phyloP scores from a whole-genome alignment of 345 rosid species.

The Nephelium lappaceum region DNA sequence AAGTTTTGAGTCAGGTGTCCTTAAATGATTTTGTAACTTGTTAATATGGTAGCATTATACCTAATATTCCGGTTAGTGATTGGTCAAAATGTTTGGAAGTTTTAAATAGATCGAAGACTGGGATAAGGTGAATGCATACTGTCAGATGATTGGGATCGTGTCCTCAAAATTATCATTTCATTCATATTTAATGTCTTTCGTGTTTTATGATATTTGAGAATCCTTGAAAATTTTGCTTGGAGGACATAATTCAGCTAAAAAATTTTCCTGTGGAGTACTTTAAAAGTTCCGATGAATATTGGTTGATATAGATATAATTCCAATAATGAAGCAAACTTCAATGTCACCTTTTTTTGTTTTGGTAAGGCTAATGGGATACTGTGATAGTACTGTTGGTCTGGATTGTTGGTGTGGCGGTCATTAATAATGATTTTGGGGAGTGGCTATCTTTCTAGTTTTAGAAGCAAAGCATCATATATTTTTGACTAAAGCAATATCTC shows the following conservation, averaged over 20 bases:
- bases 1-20: background rate
- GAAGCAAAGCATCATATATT: too few relatives aligned
- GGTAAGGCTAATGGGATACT: too few relatives aligned
- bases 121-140: background rate
- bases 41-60: background rate
- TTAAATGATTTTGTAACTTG: background rate
- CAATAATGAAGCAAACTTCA: too few relatives aligned
- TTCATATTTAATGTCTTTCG: background rate
- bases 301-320: too few relatives aligned
- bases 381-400: too few relatives aligned
- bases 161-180: background rate
- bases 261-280: background rate
- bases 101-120: background rate
- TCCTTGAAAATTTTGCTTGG: background rate
- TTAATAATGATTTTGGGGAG: too few relatives aligned
- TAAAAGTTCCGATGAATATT: too few relatives aligned
- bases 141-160: background rate
- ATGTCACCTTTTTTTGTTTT: too few relatives aligned
- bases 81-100: background rate
- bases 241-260: background rate
- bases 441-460: too few relatives aligned
- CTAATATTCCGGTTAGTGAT: background rate
- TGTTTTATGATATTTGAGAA: background rate
- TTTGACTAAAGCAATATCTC: background rate
- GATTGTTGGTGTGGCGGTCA: too few relatives aligned